Evolutionary conservation across 2,329 filamentous ascomycete genomes (phyloP).

Genomic region (Magnaporthiopsis rhizophila): DNA sequence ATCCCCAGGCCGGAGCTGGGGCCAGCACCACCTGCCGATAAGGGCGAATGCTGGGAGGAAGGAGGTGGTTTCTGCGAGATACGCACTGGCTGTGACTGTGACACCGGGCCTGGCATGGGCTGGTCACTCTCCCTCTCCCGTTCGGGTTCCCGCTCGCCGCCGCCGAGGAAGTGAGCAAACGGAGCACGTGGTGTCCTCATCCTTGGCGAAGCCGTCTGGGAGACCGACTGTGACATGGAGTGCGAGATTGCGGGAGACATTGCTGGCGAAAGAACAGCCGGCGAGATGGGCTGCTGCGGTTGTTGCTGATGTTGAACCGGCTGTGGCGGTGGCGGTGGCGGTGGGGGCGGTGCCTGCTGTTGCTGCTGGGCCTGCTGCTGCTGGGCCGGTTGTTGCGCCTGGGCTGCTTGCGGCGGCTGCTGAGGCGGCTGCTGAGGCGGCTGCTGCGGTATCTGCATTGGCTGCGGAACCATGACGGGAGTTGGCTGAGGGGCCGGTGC

Average conservation of each 20-base stretch:
- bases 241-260: conserved; percentile 3
- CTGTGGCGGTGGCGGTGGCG: conserved; percentile 15
- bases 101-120: neutral
- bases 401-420: conserved; percentile 14
- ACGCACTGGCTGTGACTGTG: conserved; percentile 26
- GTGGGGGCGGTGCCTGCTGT: too few species aligned
- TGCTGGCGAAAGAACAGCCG: neutral
- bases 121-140: conserved; percentile 3
- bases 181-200: neutral
- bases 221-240: conserved; percentile 3
- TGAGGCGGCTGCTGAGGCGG: too few species aligned
- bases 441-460: neutral
- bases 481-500: neutral
- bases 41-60: conserved; percentile 8
- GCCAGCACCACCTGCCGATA: neutral
- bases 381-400: conserved; percentile 13
- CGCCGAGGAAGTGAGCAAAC: neutral
- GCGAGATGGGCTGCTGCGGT: neutral
- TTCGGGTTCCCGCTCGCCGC: conserved; percentile 9
- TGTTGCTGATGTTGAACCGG: conserved; percentile 7
- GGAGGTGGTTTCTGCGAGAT: conserved; percentile 31
- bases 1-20: neutral
- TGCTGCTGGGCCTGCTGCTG: conserved; percentile 13
- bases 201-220: conserved; percentile 1
- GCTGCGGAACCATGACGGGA: neutral